phyloP scores from a whole-genome alignment of 23 red algal species.

The Agarophyton chilense region DNA sequence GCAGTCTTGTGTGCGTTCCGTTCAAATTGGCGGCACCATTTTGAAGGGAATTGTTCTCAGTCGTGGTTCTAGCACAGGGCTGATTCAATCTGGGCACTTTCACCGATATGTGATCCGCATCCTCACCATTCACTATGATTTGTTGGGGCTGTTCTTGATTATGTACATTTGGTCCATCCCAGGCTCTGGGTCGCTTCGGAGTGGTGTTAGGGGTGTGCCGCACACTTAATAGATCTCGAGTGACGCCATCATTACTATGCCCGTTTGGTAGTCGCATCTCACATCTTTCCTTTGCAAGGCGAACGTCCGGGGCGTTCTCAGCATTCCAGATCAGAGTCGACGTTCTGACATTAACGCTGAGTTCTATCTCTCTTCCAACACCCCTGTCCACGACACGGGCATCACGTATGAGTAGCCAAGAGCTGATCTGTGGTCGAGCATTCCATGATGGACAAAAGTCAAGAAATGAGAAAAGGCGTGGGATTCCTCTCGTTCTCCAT shows the following conservation, averaged over 20 bases:
- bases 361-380: neutral
- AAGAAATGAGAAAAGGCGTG: neutral
- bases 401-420: constrained; percentile 51
- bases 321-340: constrained; percentile 43
- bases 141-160: too few relatives aligned
- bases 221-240: neutral
- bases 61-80: neutral
- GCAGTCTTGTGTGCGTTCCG: neutral
- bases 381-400: neutral
- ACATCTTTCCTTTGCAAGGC: neutral
- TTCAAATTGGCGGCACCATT: neutral
- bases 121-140: too few relatives aligned
- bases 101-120: too few relatives aligned
- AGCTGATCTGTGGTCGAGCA: neutral
- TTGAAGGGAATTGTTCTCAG: neutral
- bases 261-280: neutral
- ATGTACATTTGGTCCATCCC: neutral
- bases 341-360: constrained; percentile 30
- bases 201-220: neutral
- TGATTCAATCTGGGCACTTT: neutral
- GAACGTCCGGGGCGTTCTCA: constrained; percentile 7
- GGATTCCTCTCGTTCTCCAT: neutral
- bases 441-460: constrained; percentile 43
- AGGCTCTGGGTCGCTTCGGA: neutral
- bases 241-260: neutral